Conservation (phyloP, 164 flowering plant species). For the Aristolochia fimbriata region DNA sequence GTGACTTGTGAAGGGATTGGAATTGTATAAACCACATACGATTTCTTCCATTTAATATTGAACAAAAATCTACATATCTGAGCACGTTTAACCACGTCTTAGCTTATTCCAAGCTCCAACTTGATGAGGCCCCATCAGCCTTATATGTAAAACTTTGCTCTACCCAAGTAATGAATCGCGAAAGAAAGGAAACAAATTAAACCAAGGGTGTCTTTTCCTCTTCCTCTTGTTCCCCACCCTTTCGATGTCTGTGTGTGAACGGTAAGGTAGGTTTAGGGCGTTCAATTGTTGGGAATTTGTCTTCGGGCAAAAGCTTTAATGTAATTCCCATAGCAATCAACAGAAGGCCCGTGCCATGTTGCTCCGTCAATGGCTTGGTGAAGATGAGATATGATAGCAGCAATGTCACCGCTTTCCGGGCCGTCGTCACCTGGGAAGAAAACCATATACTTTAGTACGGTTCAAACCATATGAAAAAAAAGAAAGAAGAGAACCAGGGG, state of each 20-base stretch:
- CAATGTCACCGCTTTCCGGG: constrained; percentile 85
- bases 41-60: too few species aligned
- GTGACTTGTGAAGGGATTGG: too few species aligned
- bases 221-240: not conserved
- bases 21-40: too few species aligned
- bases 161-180: too few species aligned
- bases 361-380: constrained; percentile 90
- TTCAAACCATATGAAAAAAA: too few species aligned
- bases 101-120: too few species aligned
- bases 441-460: too few species aligned
- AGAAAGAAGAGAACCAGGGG: too few species aligned
- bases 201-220: constrained; percentile 6
- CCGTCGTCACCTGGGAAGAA: constrained; percentile 77
- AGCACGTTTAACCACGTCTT: too few species aligned
- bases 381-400: constrained; percentile 79
- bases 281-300: constrained; percentile 13
- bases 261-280: constrained; percentile 2
- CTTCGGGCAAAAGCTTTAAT: constrained; percentile 70
- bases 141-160: constrained; percentile 33
- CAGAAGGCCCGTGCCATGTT: constrained; percentile 78
- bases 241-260: not conserved
- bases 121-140: too few species aligned
- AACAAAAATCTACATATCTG: too few species aligned
- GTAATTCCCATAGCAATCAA: constrained; percentile 79
- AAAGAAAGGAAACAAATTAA: not conserved